Evolutionary conservation across 495 filamentous ascomycete species (phyloP).

Genomic region (Talaromyces borbonicus): DNA sequence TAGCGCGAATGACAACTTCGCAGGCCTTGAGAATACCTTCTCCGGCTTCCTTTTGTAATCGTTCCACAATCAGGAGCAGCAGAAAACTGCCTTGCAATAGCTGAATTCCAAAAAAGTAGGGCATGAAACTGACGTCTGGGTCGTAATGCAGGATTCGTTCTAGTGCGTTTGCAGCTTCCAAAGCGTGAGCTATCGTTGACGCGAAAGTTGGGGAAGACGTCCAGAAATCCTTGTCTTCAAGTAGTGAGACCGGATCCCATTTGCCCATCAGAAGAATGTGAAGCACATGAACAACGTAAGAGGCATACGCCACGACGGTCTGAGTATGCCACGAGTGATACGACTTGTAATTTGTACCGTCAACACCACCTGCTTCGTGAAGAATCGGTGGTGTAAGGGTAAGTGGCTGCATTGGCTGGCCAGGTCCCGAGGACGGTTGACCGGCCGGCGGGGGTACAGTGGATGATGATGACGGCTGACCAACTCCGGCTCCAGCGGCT

Average conservation of each 20-base stretch:
- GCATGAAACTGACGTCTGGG: slow-evolving; percentile 80
- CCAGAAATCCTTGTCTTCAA: slow-evolving; percentile 84
- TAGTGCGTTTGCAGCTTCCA: slow-evolving; percentile 71
- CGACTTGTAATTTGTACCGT: slow-evolving; percentile 33
- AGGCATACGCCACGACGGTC: slow-evolving; percentile 86
- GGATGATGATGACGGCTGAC: no score
- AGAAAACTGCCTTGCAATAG: slow-evolving; percentile 76
- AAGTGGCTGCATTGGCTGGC: not conserved
- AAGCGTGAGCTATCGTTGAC: slow-evolving; percentile 67
- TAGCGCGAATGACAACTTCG: slow-evolving; percentile 77
- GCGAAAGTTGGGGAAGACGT: slow-evolving; percentile 77
- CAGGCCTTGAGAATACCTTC: slow-evolving; percentile 74
- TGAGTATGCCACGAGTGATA: slow-evolving; percentile 60
- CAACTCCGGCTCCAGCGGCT: no score
- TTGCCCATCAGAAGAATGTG: slow-evolving; percentile 78
- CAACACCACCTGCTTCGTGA: slow-evolving; percentile 9
- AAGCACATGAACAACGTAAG: slow-evolving; percentile 73
- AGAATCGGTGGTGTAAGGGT: slow-evolving; percentile 2
- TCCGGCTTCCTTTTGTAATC: slow-evolving; percentile 68
- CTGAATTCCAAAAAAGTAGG: slow-evolving; percentile 83
- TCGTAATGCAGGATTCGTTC: slow-evolving; percentile 78
- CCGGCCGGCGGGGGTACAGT: not conserved
- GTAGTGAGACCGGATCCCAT: slow-evolving; percentile 78
- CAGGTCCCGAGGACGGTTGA: not conserved
- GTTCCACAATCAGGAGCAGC: slow-evolving; percentile 71